Base-by-base conservation (phyloP, 83 land plant species). In the Diphasiastrum complanatum region DNA sequence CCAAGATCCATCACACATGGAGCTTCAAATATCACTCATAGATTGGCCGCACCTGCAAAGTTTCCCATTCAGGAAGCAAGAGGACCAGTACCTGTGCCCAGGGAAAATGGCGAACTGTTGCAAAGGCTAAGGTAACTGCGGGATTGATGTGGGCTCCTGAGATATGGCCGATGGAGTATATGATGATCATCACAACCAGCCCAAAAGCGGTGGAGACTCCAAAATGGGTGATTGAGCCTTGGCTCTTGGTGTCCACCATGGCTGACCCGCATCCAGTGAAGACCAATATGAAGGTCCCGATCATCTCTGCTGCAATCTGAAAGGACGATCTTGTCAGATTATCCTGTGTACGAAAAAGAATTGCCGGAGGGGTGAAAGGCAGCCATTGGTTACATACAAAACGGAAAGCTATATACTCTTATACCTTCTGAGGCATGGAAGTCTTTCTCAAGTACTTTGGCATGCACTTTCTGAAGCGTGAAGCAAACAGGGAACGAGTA, bases 91-190 rank as follows among this genome's bases (percentile, higher is more conserved):
- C 77, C 73, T 55, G 77, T 8, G 33, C 25, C 77, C 77, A 74
- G 30, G 77, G 77, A 35, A 74, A 74, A 35, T 67, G 77, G 19
- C 51, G 62, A 4, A 66, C 77, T 11, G 73, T 47, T 19, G 77
- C 77, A 65, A 67, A 74, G n/a, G 77, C 77, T 10, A 74, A 5
- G 20, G 77, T 74, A 11, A 74, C 77, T 12, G 77, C 77, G 1
- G 77, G 77, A 28, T 74, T 74, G 73, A 74, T 74, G 61, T 74
- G 77, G 0, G 73, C 72, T 2, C 77, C 77, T 5, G 77, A 74
- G 4, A 74, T 74, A 51, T 74, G 77, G 47, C 77, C 77, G 0
- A 64, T 69, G 1, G 73, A 14, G 34, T 74, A 67, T 27, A 74
- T 68, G 73, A 74, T 67, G 48, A 67, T 68, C 57, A 66, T 68